Evolutionary conservation across 75 land plant species (phyloP).

Genomic region (Cryptomeria japonica): DNA sequence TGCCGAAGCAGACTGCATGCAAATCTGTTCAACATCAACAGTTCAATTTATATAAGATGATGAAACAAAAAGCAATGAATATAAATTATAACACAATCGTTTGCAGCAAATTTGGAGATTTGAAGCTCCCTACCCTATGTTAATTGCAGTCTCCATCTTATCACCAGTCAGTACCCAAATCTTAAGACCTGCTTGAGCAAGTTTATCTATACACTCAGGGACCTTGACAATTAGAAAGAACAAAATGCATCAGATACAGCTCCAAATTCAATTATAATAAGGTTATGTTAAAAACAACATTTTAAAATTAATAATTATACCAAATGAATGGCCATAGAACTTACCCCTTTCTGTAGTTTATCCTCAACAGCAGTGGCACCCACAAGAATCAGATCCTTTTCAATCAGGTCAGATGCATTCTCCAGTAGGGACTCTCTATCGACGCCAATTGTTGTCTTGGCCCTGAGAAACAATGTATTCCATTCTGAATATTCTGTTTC

Average conservation of each 20-base stretch:
- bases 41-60: background rate
- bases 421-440: constrained; percentile 70
- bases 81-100: background rate
- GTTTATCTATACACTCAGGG: constrained; percentile 81
- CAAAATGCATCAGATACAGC: background rate
- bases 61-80: background rate
- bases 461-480: constrained; percentile 67
- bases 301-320: background rate
- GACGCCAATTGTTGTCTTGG: constrained; percentile 69
- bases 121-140: constrained; percentile 65
- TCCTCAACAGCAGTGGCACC: constrained; percentile 93
- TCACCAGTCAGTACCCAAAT: constrained; percentile 95
- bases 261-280: background rate
- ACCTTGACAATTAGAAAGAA: constrained; percentile 43
- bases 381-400: constrained; percentile 75
- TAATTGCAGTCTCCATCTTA: constrained; percentile 92
- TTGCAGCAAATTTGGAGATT: background rate
- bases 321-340: constrained; percentile 2
- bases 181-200: constrained; percentile 89
- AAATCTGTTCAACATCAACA: constrained; percentile 44
- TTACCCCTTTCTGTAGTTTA: constrained; percentile 80
- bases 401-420: constrained; percentile 66
- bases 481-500: constrained; percentile 65
- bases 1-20: constrained; percentile 91
- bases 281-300: background rate